Evolutionary conservation across 208 protist genomes (phyloP), one percentile per base, ranked within the genome.

Genomic region (Crithidia thermophila): DNA sequence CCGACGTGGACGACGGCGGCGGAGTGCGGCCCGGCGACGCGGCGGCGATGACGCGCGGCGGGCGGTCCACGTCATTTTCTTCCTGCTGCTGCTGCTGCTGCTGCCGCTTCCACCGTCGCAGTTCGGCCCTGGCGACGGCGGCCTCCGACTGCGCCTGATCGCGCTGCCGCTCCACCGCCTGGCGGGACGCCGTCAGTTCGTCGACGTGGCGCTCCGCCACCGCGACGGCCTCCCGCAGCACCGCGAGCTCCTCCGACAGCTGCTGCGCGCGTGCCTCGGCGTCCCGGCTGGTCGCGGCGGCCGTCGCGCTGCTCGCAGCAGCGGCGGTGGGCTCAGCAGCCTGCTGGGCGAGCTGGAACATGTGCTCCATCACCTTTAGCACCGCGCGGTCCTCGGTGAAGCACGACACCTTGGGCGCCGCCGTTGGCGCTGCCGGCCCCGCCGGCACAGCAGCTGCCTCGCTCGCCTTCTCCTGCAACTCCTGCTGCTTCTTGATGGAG

Each of bases 101-200:
- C 27, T 61, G 69, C 8, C 75, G 69, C 51, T 81, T 84, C 83
- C 81, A 88, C 10, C 88, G 75, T 4, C 88, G 85, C 21, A 94
- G 72, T 63, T 94, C 83, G 27, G 88, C 82, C 28, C 82, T 70
- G 16, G 82, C 82, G 3, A 93, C 63, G 8, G 86, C 89, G 0
- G 86, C 89, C 69, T 95, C 89, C 21, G 89, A 95, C 34, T 81
- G 77, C 2, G 87, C 85, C 49, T 81, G 77, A 47, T 95, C 81
- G 33, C 86, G 77, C 64, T 79, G 76, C 42, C 61, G 63, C 62
- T 91, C 81, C 7, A 87, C 59, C 9, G 57, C 60, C 21, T 49
- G 60, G 42, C 62, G 70, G 20, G 77, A 60, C 20, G 47, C 46
- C 10, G 66, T 51, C 1, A 79, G 42, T n/a, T 61, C 53, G 23